phyloP scores from a whole-genome alignment of 2,329 filamentous ascomycete genomes.

The Mycosphaerelloides madeirae region DNA sequence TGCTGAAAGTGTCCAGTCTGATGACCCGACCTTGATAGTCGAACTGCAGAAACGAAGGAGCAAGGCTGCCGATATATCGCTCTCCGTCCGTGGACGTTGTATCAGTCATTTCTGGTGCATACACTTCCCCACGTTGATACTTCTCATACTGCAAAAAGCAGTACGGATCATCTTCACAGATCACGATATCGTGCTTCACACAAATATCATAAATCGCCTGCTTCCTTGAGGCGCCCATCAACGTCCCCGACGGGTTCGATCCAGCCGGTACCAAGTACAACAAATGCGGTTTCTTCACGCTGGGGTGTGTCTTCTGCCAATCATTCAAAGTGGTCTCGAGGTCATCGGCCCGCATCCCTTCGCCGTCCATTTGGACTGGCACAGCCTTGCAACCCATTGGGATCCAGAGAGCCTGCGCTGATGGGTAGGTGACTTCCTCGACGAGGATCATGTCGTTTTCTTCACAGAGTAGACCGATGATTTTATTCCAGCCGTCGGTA shows the following conservation, averaged over 20 bases:
- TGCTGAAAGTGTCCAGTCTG: slow-evolving; percentile 3
- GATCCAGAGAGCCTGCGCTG: slow-evolving; percentile 3
- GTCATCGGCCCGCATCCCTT: slow-evolving; percentile 4
- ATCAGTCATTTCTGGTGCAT: background rate
- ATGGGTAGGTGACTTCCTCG: slow-evolving; percentile 5
- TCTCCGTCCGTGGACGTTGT: background rate
- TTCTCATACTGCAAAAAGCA: slow-evolving; percentile 1
- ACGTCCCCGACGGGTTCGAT: slow-evolving; percentile 1
- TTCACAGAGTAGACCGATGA: slow-evolving; percentile 2
- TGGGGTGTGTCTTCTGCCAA: background rate
- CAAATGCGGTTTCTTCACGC: slow-evolving; percentile 1
- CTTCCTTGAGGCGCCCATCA: slow-evolving; percentile 2
- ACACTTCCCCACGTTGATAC: slow-evolving; percentile 2
- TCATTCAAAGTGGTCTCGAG: background rate
- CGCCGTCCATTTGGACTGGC: slow-evolving; percentile 3
- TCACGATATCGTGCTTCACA: slow-evolving; percentile 3
- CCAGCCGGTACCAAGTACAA: slow-evolving; percentile 3
- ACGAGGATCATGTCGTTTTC: slow-evolving; percentile 2
- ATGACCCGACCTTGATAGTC: slow-evolving; percentile 2
- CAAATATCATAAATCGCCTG: slow-evolving; percentile 4
- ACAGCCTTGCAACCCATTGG: slow-evolving; percentile 4
- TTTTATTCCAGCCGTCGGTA: slow-evolving; percentile 6
- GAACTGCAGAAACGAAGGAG: slow-evolving; percentile 1
- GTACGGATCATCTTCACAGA: slow-evolving; percentile 3
- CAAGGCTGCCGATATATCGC: background rate